Conservation (phyloP, 352 stramenopile species). For the Phytophthora tentaculata region DNA sequence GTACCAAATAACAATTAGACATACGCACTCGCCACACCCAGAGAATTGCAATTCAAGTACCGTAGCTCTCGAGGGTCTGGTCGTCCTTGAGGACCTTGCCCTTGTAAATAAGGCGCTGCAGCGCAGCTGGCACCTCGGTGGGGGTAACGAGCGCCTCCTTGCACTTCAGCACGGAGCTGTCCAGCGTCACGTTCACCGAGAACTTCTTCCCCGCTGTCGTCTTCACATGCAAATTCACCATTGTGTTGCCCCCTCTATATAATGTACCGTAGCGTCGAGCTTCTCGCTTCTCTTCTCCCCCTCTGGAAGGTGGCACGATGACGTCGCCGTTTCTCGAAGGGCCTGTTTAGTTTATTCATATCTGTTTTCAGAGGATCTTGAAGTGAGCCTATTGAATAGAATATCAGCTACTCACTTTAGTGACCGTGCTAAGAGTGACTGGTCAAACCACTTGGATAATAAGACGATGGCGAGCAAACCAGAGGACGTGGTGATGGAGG, state of each 20-base stretch:
- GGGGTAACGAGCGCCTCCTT: conserved; percentile 75
- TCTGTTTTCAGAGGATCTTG: not conserved
- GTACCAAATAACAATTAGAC: conserved; percentile 3
- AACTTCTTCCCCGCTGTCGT: conserved; percentile 85
- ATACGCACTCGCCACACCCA: not conserved
- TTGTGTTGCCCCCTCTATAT: conserved; percentile 19
- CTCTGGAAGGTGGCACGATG: conserved; percentile 11
- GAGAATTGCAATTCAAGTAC: conserved; percentile 32
- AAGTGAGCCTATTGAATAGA: not conserved
- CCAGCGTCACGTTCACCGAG: conserved; percentile 73
- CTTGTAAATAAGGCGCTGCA: conserved; percentile 91
- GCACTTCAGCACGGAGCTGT: conserved; percentile 72
- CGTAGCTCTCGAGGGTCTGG: conserved; percentile 82
- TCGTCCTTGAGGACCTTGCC: conserved; percentile 93
- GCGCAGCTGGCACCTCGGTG: conserved; percentile 72
- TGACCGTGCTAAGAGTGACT: conserved; percentile 8
- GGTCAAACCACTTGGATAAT: not conserved
- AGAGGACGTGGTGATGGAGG: conserved; percentile 6
- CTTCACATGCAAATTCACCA: conserved; percentile 86
- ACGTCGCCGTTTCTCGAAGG: conserved; percentile 6
- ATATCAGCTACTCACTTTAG: too few relatives aligned
- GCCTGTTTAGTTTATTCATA: not conserved
- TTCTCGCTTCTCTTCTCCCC: conserved; percentile 15
- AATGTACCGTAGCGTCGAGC: not conserved
- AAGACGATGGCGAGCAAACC: conserved; percentile 8